A percentile compares a stretch with the other conserved stretches of the same genome.
phyloP scores from a whole-genome alignment of 345 rosid genomes.

The Lumnitzera racemosa region DNA sequence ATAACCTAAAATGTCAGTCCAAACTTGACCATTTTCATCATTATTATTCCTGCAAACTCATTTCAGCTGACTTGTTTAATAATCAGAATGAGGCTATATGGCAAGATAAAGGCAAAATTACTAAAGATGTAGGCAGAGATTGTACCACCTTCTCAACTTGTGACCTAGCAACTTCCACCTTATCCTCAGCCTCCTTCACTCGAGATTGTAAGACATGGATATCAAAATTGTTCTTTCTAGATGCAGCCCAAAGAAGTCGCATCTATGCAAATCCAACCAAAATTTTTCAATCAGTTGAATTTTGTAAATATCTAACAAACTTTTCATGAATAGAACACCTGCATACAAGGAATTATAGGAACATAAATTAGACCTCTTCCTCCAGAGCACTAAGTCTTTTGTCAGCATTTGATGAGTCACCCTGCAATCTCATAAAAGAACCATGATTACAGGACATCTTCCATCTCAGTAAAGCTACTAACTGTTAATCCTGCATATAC shows the following conservation, averaged over 20 bases:
- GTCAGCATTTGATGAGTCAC: constrained; percentile 22
- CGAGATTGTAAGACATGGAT: constrained; percentile 51
- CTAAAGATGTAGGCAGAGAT: not conserved
- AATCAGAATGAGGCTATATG: not conserved
- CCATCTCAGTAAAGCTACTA: not conserved
- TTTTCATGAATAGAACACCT: not conserved
- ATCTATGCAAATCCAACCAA: constrained; percentile 44
- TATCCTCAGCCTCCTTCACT: constrained; percentile 43
- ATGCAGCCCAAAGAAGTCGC: constrained; percentile 55
- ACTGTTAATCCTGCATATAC: not conserved
- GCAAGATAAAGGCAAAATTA: not conserved
- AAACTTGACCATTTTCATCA: too few relatives aligned
- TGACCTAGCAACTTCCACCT: constrained; percentile 28
- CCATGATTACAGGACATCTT: constrained; percentile 3
- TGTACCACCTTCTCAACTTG: constrained; percentile 43
- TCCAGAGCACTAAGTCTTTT: constrained; percentile 32
- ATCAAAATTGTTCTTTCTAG: constrained; percentile 69
- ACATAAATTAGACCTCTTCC: constrained; percentile 55
- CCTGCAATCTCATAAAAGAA: constrained; percentile 28
- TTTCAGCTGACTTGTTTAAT: too few relatives aligned
- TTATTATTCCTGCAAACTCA: too few relatives aligned
- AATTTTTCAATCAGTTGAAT: constrained; percentile 25
- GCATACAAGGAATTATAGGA: too few relatives aligned
- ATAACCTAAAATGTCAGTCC: not conserved
- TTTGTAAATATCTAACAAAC: constrained; percentile 1